Percentiles rank a stretch among this genome's conserved stretches.
phyloP scores from a whole-genome alignment of 176 grass and related monocot genomes.

The Elaeis guineensis region DNA sequence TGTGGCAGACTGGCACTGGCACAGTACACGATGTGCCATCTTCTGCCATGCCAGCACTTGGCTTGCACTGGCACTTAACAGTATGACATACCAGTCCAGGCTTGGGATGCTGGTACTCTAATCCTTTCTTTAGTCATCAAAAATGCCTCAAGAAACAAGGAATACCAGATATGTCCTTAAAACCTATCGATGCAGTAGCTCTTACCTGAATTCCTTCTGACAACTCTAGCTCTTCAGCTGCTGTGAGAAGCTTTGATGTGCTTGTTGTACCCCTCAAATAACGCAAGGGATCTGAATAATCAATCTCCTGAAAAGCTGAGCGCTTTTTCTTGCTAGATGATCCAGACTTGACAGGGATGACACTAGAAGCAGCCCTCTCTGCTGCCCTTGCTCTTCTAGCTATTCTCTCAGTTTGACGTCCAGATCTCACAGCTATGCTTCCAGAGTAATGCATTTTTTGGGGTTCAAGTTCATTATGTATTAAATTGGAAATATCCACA shows the following conservation, averaged over 20 bases:
- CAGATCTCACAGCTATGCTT: slow-evolving; percentile 47
- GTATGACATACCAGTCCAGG: too few relatives aligned
- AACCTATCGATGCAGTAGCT: background rate
- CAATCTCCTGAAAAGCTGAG: slow-evolving; percentile 15
- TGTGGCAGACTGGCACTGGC: too few relatives aligned
- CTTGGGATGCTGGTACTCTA: too few relatives aligned
- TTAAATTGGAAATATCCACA: slow-evolving; percentile 16
- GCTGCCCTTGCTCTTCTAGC: slow-evolving; percentile 40
- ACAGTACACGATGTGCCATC: too few relatives aligned
- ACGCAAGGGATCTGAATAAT: slow-evolving; percentile 44
- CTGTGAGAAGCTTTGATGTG: slow-evolving; percentile 40
- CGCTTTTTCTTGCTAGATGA: slow-evolving; percentile 33
- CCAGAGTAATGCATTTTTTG: slow-evolving; percentile 1
- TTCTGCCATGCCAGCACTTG: too few relatives aligned
- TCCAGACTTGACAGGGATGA: slow-evolving; percentile 10
- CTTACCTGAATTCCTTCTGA: slow-evolving; percentile 55
- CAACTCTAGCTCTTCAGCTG: slow-evolving; percentile 52
- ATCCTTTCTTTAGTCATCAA: too few relatives aligned
- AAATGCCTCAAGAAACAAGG: too few relatives aligned
- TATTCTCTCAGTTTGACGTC: slow-evolving; percentile 44
- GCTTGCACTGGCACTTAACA: too few relatives aligned
- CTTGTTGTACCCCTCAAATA: slow-evolving; percentile 48
- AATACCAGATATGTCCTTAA: too few relatives aligned
- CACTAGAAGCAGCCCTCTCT: slow-evolving; percentile 26
- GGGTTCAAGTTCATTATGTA: slow-evolving; percentile 1